phyloP scores from a whole-genome alignment of 805 yeast species.

The Yarrowia divulgata region DNA sequence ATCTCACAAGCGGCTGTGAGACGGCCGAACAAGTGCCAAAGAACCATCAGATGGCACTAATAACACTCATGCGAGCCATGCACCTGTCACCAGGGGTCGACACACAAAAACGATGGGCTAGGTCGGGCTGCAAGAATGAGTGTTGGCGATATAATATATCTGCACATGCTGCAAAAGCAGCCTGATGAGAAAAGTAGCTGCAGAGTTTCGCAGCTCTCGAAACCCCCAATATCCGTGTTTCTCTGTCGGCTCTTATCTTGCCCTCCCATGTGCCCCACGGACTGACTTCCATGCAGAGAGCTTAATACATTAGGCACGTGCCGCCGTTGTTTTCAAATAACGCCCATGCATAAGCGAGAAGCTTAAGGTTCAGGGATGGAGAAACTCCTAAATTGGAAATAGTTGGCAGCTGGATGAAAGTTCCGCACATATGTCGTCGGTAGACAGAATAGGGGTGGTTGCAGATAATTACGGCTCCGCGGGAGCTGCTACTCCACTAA shows the following conservation, averaged over 20 bases:
- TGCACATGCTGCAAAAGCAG: not conserved
- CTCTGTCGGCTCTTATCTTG: not conserved
- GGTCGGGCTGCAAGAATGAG: not conserved
- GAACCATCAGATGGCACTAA: conserved; percentile 17
- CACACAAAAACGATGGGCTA: not conserved
- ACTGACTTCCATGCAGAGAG: too few relatives aligned
- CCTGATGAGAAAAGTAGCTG: not conserved
- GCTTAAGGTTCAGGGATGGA: conserved; percentile 7
- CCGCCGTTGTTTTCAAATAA: not conserved
- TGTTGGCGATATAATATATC: not conserved
- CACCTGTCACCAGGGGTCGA: conserved; percentile 10
- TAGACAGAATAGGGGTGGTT: not conserved
- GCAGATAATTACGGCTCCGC: too few relatives aligned
- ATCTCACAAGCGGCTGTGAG: not conserved
- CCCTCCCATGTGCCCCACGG: too few relatives aligned
- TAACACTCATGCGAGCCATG: not conserved
- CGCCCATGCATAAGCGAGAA: conserved; percentile 1
- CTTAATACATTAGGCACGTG: not conserved
- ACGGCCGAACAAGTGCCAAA: too few relatives aligned
- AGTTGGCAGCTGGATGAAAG: too few relatives aligned
- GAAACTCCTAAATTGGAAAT: not conserved
- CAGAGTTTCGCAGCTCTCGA: not conserved
- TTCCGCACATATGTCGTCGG: too few relatives aligned
- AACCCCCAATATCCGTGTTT: not conserved
- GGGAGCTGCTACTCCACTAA: too few relatives aligned